These are phyloP conservation scores for Globisporangium irregulare DNA, from an alignment of 352 stramenopile species.

Conservation along the genomic window DNA sequence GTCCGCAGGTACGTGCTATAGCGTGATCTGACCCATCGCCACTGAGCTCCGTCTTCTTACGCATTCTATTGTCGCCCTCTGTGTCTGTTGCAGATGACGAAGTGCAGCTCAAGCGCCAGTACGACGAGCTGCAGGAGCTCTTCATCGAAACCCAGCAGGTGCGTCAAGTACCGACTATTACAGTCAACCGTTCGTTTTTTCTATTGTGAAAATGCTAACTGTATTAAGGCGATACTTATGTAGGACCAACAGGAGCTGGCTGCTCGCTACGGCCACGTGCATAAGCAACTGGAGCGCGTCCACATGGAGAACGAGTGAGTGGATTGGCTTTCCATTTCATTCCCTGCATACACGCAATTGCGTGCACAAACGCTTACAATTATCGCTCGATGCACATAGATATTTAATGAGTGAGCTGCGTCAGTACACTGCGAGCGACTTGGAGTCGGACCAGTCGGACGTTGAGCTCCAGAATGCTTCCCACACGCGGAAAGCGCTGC, in stretches of 20 bases:
- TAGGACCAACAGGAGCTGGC: conserved; percentile 28
- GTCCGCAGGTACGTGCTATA: neutral
- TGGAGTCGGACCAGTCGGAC: conserved; percentile 50
- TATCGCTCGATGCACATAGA: conserved; percentile 7
- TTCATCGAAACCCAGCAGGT: conserved; percentile 25
- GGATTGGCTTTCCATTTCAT: neutral
- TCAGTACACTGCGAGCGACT: conserved; percentile 38
- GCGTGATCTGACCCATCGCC: neutral
- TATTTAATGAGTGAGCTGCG: conserved; percentile 39
- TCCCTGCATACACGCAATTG: neutral
- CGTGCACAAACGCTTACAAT: neutral
- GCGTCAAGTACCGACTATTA: neutral
- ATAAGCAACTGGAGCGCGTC: conserved; percentile 21
- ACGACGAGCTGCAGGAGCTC: conserved; percentile 21
- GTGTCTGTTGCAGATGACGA: conserved; percentile 1
- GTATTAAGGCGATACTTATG: neutral
- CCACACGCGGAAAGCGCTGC: neutral
- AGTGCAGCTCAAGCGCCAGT: conserved; percentile 16
- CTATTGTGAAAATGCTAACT: neutral
- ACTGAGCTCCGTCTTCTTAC: neutral
- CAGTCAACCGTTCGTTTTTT: neutral
- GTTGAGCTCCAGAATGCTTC: conserved; percentile 21
- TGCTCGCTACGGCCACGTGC: conserved; percentile 15
- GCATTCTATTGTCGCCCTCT: neutral
- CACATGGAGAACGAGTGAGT: conserved; percentile 38